phyloP scores from a whole-genome alignment of 139 green algal genomes.

The Auxenochlorella protothecoides region DNA sequence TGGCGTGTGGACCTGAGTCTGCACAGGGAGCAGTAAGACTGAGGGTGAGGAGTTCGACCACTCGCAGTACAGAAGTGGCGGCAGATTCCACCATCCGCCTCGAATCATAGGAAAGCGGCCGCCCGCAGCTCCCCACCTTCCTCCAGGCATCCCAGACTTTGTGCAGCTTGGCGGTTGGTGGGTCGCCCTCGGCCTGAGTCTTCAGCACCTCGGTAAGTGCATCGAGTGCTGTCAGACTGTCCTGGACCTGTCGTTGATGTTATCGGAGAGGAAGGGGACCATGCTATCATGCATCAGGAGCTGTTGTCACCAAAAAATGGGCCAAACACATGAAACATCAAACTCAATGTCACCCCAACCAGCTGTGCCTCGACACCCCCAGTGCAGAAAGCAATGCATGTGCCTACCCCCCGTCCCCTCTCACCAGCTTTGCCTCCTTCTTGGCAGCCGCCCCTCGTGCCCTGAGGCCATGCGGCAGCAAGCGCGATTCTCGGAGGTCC shows the following conservation, averaged over 20 bases:
- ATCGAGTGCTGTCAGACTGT: conserved; percentile 27
- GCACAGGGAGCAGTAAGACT: too few relatives aligned
- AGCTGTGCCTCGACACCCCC: too few relatives aligned
- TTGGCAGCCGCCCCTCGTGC: conserved; percentile 22
- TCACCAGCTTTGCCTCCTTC: conserved; percentile 12
- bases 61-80: too few relatives aligned
- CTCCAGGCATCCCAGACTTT: conserved; percentile 30
- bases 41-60: too few relatives aligned
- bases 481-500: conserved; percentile 50
- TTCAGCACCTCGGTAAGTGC: conserved; percentile 16
- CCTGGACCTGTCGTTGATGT: conserved; percentile 23
- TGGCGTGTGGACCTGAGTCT: too few relatives aligned
- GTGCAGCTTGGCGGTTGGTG: conserved; percentile 22
- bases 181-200: conserved; percentile 9
- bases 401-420: not conserved
- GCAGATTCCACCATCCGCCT: too few relatives aligned
- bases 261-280: too few relatives aligned
- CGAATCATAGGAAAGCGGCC: too few relatives aligned
- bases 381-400: too few relatives aligned
- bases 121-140: conserved; percentile 4
- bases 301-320: not conserved
- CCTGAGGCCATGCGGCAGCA: conserved; percentile 27
- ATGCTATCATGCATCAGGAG: not conserved
- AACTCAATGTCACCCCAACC: too few relatives aligned
- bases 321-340: too few relatives aligned